These are phyloP conservation scores for Carex myosuroides DNA, from an alignment of 176 grass and related monocot genomes.

Conservation along the genomic window DNA sequence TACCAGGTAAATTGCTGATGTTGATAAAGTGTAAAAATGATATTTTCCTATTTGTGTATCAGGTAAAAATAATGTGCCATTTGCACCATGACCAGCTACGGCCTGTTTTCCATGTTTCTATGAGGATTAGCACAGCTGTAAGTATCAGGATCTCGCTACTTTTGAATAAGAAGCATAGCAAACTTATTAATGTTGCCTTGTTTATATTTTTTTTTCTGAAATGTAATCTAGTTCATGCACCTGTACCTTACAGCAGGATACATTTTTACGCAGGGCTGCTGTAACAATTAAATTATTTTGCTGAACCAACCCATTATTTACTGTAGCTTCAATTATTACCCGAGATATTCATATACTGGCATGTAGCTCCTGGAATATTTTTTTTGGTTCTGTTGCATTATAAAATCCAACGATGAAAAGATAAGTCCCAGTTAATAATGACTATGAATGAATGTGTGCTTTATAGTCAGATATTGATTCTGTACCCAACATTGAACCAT, in stretches of 20 bases:
- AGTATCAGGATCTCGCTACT: conserved; percentile 19
- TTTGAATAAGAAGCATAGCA: neutral
- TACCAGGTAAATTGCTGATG: neutral
- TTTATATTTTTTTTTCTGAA: neutral
- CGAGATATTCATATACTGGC: neutral
- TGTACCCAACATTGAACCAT: neutral
- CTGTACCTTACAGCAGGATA: conserved; percentile 15
- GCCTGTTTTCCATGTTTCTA: conserved; percentile 73
- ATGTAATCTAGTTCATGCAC: neutral
- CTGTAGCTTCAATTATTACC: neutral
- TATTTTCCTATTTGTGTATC: conserved; percentile 12
- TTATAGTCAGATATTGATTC: neutral
- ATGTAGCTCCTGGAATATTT: neutral
- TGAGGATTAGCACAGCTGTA: conserved; percentile 57
- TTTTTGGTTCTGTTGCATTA: neutral
- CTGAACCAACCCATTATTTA: neutral
- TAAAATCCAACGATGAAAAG: neutral
- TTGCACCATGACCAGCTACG: conserved; percentile 79
- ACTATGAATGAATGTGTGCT: neutral
- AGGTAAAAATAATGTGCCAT: conserved; percentile 77
- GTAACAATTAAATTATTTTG: neutral
- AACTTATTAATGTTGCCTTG: neutral
- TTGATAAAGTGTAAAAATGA: neutral
- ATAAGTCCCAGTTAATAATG: neutral
- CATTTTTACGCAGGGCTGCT: neutral